Evolutionary conservation across 495 filamentous ascomycete species (phyloP).

Genomic region (Oidiodendron maius): DNA sequence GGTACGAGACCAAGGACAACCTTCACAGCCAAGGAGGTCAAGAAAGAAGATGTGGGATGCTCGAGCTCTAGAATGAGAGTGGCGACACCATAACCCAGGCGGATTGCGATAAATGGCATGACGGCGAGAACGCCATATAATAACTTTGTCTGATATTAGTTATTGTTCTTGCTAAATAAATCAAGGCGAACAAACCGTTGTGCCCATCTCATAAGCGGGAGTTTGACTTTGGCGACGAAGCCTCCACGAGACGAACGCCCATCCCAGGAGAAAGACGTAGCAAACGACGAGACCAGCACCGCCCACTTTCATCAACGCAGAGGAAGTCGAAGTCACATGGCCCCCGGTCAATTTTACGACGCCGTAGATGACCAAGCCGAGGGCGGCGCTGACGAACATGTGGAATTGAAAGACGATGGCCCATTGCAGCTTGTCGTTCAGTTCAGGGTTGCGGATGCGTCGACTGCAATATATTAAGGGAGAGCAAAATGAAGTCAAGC

Average conservation of each 20-base stretch:
- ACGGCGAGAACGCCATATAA: neutral
- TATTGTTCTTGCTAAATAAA: neutral
- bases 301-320: neutral
- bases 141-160: neutral
- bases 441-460: neutral
- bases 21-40: neutral
- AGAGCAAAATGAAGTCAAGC: no score
- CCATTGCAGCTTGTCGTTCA: constrained; percentile 1
- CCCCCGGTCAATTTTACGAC: constrained; percentile 3
- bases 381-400: neutral
- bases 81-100: constrained; percentile 2
- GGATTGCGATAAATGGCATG: neutral
- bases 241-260: neutral
- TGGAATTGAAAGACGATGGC: neutral
- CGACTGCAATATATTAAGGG: constrained; percentile 1
- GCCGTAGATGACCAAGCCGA: neutral
- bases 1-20: neutral
- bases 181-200: neutral
- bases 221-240: neutral
- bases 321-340: neutral
- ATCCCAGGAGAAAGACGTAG: neutral
- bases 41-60: neutral
- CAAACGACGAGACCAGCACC: neutral
- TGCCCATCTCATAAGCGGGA: neutral
- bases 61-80: neutral